These are phyloP conservation scores for Gymnopus androsaceus DNA, from an alignment of 1,284 basidiomycete genomes.

Conservation along the genomic window DNA sequence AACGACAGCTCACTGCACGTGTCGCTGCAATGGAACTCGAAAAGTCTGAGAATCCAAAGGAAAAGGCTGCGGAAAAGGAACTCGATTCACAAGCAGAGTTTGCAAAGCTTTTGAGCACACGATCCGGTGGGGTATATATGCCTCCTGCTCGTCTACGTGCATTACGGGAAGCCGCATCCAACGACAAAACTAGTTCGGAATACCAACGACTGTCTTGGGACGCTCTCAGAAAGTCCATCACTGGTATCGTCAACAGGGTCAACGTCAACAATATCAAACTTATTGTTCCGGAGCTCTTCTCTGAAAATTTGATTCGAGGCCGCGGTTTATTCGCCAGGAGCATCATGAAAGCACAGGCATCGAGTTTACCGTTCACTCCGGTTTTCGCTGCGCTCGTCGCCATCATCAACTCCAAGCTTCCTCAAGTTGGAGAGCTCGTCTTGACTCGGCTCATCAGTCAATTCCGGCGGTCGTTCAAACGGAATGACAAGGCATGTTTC, in stretches of 20 bases:
- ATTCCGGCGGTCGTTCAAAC: slow-evolving; percentile 92
- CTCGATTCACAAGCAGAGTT: slow-evolving; percentile 80
- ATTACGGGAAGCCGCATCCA: slow-evolving; percentile 83
- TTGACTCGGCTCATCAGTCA: slow-evolving; percentile 90
- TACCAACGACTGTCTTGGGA: slow-evolving; percentile 98
- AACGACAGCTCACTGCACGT: slow-evolving; percentile 73
- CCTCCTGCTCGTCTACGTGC: slow-evolving; percentile 92
- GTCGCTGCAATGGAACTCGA: slow-evolving; percentile 75
- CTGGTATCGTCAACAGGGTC: slow-evolving; percentile 99
- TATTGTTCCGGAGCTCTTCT: slow-evolving; percentile 91
- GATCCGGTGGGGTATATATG: slow-evolving; percentile 95
- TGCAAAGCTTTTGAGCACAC: slow-evolving; percentile 73
- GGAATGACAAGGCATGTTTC: slow-evolving; percentile 89
- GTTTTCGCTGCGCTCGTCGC: slow-evolving; percentile 94
- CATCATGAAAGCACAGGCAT: slow-evolving; percentile 96
- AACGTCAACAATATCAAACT: slow-evolving; percentile 96
- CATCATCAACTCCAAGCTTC: slow-evolving; percentile 97
- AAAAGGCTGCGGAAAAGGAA: slow-evolving; percentile 51
- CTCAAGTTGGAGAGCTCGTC: slow-evolving; percentile 93
- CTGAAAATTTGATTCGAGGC: slow-evolving; percentile 90
- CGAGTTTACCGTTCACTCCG: slow-evolving; percentile 96
- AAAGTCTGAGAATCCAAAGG: slow-evolving; percentile 52
- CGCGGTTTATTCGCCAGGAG: slow-evolving; percentile 89
- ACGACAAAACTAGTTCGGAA: slow-evolving; percentile 88
- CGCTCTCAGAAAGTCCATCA: slow-evolving; percentile 95